phyloP scores from a whole-genome alignment of 164 flowering plant genomes.

The Magnolia kwangsiensis region DNA sequence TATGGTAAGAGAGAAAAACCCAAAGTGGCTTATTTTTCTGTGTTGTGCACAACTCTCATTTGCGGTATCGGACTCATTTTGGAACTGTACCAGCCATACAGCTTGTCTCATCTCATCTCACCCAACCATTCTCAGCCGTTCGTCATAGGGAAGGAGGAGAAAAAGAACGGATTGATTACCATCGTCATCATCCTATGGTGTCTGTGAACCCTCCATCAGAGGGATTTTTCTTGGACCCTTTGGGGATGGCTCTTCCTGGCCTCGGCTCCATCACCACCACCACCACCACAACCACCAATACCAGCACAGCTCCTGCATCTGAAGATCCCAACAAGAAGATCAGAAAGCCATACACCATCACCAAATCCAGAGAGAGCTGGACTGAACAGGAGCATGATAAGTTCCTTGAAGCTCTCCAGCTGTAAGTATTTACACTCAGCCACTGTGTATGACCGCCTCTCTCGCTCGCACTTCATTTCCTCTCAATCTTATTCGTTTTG shows the following conservation, averaged over 20 bases:
- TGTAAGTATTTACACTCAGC: slow-evolving; percentile 33
- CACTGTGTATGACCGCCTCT: not conserved
- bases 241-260: slow-evolving; percentile 28
- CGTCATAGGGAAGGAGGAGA: not conserved
- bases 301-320: not conserved
- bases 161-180: not conserved
- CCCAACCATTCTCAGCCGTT: not conserved
- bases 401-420: slow-evolving; percentile 91
- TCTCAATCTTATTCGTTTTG: not conserved
- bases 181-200: not conserved
- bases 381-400: slow-evolving; percentile 97
- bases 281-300: not conserved
- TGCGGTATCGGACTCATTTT: too few species aligned
- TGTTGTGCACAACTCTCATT: too few species aligned
- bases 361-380: slow-evolving; percentile 97
- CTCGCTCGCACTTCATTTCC: not conserved
- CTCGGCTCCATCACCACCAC: not conserved
- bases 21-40: too few species aligned
- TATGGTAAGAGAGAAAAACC: too few species aligned
- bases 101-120: not conserved
- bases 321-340: slow-evolving; percentile 65
- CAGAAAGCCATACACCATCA: slow-evolving; percentile 85
- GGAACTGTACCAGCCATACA: not conserved
- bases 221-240: slow-evolving; percentile 39
- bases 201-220: slow-evolving; percentile 11